These are phyloP conservation scores for Lepiota subincarnata DNA, from an alignment of 768 basidiomycete species.

Conservation along the genomic window DNA sequence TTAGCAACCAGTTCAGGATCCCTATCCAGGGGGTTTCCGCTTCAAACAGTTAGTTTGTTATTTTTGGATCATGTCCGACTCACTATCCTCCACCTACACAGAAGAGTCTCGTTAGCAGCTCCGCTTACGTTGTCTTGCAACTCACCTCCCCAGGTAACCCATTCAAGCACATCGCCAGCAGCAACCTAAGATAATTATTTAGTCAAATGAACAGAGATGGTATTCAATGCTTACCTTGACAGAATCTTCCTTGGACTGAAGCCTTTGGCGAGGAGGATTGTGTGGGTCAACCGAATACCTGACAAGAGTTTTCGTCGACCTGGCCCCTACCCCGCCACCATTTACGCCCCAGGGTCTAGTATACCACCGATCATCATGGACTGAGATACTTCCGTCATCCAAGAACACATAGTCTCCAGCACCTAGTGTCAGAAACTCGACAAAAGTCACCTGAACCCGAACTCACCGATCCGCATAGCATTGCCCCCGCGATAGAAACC, in stretches of 20 bases:
- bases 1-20: constrained; percentile 24
- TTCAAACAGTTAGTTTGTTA: neutral
- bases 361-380: constrained; percentile 29
- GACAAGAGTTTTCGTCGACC: constrained; percentile 23
- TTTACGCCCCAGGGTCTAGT: constrained; percentile 33
- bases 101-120: neutral
- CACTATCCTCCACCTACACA: constrained; percentile 9
- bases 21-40: constrained; percentile 21
- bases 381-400: constrained; percentile 23
- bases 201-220: neutral
- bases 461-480: constrained; percentile 25
- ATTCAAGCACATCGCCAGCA: constrained; percentile 24
- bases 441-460: neutral
- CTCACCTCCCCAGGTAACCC: constrained; percentile 28
- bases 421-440: neutral
- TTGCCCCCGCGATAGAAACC: constrained; percentile 28
- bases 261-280: constrained; percentile 19
- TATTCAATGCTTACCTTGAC: constrained; percentile 14
- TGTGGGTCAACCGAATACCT: constrained; percentile 16
- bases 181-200: constrained; percentile 5
- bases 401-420: constrained; percentile 24
- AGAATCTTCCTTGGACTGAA: constrained; percentile 25
- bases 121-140: neutral
- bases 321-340: constrained; percentile 23
- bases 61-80: neutral